Percentiles rank a stretch among this genome's conserved stretches.
These are phyloP conservation scores for Pelargonium fulgidum DNA, from an alignment of 441 rosid genomes.

Conservation along the genomic window DNA sequence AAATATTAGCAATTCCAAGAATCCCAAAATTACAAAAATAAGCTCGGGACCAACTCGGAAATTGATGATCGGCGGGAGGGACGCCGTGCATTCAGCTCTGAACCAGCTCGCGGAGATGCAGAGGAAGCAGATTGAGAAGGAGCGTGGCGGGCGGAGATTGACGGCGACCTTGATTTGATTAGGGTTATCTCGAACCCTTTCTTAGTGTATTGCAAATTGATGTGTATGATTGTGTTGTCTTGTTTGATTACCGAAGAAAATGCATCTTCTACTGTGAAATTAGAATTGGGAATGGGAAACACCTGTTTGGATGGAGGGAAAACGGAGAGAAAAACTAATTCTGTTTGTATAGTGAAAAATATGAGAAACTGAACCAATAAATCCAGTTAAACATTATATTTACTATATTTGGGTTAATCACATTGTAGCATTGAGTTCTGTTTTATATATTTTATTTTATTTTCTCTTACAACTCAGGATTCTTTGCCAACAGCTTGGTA, in stretches of 20 bases:
- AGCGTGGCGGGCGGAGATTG: conserved; percentile 22
- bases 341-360: background rate
- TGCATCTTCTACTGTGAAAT: background rate
- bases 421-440: background rate
- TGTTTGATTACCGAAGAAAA: background rate
- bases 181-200: background rate
- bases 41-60: conserved; percentile 77
- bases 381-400: background rate
- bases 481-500: background rate
- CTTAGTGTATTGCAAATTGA: background rate
- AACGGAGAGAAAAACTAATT: background rate
- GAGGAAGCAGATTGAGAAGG: conserved; percentile 51
- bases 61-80: conserved; percentile 65
- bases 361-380: background rate
- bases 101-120: conserved; percentile 77
- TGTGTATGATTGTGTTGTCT: conserved; percentile 7
- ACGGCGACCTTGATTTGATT: background rate
- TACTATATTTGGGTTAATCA: background rate
- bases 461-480: background rate
- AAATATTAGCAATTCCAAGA: too few relatives aligned
- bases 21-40: conserved; percentile 13
- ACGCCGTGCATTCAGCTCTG: conserved; percentile 43
- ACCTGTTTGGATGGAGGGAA: background rate
- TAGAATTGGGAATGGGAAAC: background rate
- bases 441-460: too few relatives aligned